A percentile compares a stretch with the other conserved stretches of the same genome.
phyloP scores from a whole-genome alignment of 1,284 basidiomycete species.

The Ustilago tritici region DNA sequence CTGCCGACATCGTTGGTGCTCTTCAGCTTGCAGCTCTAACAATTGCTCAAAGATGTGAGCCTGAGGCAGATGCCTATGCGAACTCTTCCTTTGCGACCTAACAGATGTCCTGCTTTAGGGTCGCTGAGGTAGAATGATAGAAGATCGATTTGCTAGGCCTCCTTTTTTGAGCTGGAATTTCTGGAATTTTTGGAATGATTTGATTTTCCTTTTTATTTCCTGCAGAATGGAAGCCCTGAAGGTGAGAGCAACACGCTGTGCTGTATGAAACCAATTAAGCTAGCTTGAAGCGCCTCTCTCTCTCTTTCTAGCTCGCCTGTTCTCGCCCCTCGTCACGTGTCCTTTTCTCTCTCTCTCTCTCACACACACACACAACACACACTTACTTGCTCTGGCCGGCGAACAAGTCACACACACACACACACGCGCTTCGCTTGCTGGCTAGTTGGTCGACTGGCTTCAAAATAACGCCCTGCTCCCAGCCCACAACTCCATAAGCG shows the following conservation, averaged over 20 bases:
- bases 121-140: too few species aligned
- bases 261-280: neutral
- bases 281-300: neutral
- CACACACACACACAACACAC: neutral
- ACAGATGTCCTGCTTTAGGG: too few species aligned
- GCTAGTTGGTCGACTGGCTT: neutral
- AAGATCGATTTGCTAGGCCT: neutral
- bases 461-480: slow-evolving; percentile 7
- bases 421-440: slow-evolving; percentile 8
- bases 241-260: neutral
- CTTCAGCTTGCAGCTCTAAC: slow-evolving; percentile 8
- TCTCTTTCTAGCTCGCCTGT: neutral
- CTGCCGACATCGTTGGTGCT: neutral
- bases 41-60: neutral
- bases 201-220: neutral
- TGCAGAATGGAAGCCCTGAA: neutral
- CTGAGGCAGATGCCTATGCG: too few species aligned
- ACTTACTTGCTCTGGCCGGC: neutral
- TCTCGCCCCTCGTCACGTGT: neutral
- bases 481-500: neutral
- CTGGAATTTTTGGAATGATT: neutral
- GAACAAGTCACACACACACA: slow-evolving; percentile 11
- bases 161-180: neutral
- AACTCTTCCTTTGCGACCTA: too few species aligned
- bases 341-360: neutral